Percentiles rank a stretch among this genome's conserved stretches.
phyloP scores from a whole-genome alignment of 2,329 filamentous ascomycete species.

The Septoria linicola region DNA sequence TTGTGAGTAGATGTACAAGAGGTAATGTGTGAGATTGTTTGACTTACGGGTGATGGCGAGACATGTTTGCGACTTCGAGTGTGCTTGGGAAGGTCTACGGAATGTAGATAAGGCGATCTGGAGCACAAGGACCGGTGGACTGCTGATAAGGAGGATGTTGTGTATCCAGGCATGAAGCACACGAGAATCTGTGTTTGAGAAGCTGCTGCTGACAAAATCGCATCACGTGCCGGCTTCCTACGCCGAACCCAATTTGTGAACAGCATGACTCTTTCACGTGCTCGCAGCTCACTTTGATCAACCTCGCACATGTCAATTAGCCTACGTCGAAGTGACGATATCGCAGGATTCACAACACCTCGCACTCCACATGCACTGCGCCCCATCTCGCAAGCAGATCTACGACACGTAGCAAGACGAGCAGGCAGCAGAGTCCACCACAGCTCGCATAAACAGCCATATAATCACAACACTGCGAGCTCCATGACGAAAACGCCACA shows the following conservation, averaged over 20 bases:
- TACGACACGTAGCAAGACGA: neutral
- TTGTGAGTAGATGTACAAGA: slow-evolving; percentile 23
- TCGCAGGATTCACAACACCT: slow-evolving; percentile 2
- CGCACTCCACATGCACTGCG: neutral
- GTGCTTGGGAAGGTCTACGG: neutral
- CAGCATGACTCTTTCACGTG: no score
- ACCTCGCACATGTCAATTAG: neutral
- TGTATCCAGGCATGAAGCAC: no score
- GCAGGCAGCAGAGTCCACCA: neutral
- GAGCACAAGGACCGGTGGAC: no score
- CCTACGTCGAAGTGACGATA: slow-evolving; percentile 14
- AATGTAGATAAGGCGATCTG: no score
- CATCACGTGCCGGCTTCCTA: neutral
- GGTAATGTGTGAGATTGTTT: slow-evolving; percentile 20
- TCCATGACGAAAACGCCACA: slow-evolving; percentile 2
- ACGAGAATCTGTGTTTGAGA: no score
- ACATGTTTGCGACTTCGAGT: slow-evolving; percentile 58
- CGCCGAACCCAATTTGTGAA: no score
- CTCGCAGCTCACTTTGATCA: no score
- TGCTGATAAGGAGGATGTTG: no score
- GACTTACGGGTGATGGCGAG: slow-evolving; percentile 85
- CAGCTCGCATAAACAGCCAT: neutral
- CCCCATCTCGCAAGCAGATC: neutral
- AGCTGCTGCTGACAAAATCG: no score
- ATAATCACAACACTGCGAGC: neutral